Base-by-base conservation (phyloP, 805 yeast genomes). In the Wickerhamomyces pijperi region DNA sequence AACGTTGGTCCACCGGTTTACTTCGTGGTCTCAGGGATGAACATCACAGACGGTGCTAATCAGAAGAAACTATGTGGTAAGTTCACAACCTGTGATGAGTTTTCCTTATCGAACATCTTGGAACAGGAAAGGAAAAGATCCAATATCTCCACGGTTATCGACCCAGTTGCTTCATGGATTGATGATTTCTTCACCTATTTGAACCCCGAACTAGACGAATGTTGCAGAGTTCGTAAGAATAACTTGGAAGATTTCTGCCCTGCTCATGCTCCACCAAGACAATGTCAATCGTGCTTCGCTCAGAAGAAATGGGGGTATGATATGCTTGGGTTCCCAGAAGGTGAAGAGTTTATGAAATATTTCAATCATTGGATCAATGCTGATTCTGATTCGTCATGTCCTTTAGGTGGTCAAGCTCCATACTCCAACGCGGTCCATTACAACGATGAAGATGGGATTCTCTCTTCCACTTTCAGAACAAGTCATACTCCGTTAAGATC, bases 401-500 rank as follows among this genome's bases (percentile, higher is more conserved):
- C 97, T 1, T 63, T 90, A 20, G 97, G 95, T 3, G 98, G 98
- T 2, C 82, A 83, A 52, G 97, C 97, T 0, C 95, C 97, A 0
- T 90, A 90, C 54, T 68, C 82, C 1, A 59, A 66, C 5, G 66
- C 87, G 1, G 62, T 85, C 11, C 60, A 68, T 2, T 60, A 67
- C 20, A 65, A 67, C n/a, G n/a, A n/a, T 41, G 60, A 60, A 23
- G 60, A 62, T 1, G 47, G 58, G 1, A 68, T 86, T 5, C 46
- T 53, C 9, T 64, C 90, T 2, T 74, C 86, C 1, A 68, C 70
- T n/a, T 86, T 90, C 62, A 65, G 97, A 47, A 75, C 90, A 2
- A 70, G 83, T 6, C 97, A 92, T 56, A 55, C 54, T 1, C 90
- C 96, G 2, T 64, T 90, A 44, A 67, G 82, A 43, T 82, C 95